Evolutionary conservation across 106 monocot genomes (phyloP).

Genomic region (Platanthera zijinensis): DNA sequence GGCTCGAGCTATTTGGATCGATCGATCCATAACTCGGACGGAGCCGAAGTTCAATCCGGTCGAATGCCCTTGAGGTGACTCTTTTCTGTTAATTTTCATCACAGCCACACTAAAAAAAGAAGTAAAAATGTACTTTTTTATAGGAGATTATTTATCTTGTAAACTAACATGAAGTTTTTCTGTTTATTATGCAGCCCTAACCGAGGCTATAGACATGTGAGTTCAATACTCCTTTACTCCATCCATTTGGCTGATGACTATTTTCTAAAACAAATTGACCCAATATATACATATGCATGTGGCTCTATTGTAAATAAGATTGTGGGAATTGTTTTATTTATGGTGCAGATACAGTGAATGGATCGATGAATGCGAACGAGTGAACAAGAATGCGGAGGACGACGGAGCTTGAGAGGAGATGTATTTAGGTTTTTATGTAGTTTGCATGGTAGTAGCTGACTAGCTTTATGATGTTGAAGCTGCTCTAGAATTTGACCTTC

Average conservation of each 20-base stretch:
- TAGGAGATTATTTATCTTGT: background rate
- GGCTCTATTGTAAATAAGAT: no score
- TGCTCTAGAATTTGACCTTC: background rate
- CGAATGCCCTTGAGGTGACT: no score
- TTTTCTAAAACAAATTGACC: no score
- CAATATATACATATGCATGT: no score
- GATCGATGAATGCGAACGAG: constrained; percentile 73
- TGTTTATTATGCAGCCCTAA: constrained; percentile 29
- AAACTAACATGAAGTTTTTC: no score
- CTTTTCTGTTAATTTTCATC: no score
- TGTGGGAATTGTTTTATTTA: background rate
- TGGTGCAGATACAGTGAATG: constrained; percentile 71
- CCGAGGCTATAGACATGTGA: constrained; percentile 64
- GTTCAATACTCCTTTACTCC: constrained; percentile 4
- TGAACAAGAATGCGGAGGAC: constrained; percentile 43
- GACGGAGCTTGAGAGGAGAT: constrained; percentile 14
- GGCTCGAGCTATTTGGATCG: no score
- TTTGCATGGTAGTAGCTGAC: no score
- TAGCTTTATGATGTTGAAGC: background rate
- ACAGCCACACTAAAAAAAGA: no score
- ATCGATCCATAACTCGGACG: no score
- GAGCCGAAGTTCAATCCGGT: no score
- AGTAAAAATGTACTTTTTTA: no score
- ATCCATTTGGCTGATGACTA: background rate
- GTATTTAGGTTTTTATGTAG: background rate